These are phyloP conservation scores for Fusarium aywerte DNA, from an alignment of 2,329 filamentous ascomycete species.

Conservation along the genomic window DNA sequence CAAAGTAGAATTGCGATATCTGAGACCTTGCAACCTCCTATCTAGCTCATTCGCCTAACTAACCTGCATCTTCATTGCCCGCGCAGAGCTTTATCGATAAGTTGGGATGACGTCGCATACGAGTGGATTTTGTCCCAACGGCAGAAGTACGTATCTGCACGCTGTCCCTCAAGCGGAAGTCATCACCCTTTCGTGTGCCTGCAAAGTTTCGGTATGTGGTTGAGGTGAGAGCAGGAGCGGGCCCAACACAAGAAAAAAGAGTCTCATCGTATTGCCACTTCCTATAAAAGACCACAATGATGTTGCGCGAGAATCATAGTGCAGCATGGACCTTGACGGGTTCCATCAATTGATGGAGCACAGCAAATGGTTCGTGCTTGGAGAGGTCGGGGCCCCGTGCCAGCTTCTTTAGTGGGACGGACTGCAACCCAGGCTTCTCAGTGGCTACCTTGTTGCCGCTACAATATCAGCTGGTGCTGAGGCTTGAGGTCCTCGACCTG, in stretches of 20 bases:
- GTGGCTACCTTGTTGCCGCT: constrained; percentile 10
- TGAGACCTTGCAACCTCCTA: constrained; percentile 40
- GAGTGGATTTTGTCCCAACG: constrained; percentile 41
- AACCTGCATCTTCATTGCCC: constrained; percentile 27
- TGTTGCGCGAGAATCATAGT: constrained; percentile 33
- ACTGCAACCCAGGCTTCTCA: constrained; percentile 5
- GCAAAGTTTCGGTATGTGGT: constrained; percentile 17
- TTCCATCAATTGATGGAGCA: constrained; percentile 19
- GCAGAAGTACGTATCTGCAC: constrained; percentile 36
- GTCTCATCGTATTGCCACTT: constrained; percentile 32
- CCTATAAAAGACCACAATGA: constrained; percentile 26
- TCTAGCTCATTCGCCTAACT: constrained; percentile 35
- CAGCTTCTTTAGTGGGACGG: constrained; percentile 31
- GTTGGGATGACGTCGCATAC: constrained; percentile 44
- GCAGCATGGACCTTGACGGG: constrained; percentile 19
- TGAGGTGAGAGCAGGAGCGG: constrained; percentile 26
- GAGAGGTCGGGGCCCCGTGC: constrained; percentile 28
- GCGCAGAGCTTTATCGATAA: constrained; percentile 48
- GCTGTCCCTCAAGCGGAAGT: constrained; percentile 28
- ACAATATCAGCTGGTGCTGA: constrained; percentile 1
- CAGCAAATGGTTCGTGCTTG: constrained; percentile 16
- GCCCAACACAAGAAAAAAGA: constrained; percentile 13
- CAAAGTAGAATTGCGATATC: constrained; percentile 36
- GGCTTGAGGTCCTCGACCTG: background rate
- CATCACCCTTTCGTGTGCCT: constrained; percentile 15